Conservation (phyloP, 495 filamentous ascomycete species). For the Aspergillus asperescens region DNA sequence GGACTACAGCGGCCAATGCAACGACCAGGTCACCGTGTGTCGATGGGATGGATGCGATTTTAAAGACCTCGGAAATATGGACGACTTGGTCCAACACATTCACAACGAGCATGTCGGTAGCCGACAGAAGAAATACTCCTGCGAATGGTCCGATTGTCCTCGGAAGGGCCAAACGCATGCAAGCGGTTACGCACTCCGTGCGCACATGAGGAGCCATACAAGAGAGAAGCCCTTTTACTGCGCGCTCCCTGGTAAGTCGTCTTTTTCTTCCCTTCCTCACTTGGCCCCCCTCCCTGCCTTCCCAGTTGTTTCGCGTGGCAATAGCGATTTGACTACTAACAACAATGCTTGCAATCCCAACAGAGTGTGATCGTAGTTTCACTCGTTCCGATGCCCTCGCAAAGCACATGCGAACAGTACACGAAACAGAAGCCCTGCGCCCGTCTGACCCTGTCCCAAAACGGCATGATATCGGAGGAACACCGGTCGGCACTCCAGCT, state of each 20-base stretch:
- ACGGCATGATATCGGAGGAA: slow-evolving; percentile 49
- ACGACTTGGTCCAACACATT: slow-evolving; percentile 85
- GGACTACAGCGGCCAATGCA: slow-evolving; percentile 68
- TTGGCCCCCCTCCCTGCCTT: neutral
- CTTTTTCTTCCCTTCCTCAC: neutral
- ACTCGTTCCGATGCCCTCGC: slow-evolving; percentile 94
- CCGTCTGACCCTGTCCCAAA: slow-evolving; percentile 84
- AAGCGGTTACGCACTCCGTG: slow-evolving; percentile 89
- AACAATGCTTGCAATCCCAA: neutral
- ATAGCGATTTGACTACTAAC: slow-evolving; percentile 4
- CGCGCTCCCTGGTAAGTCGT: slow-evolving; percentile 70
- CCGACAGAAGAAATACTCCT: slow-evolving; percentile 79
- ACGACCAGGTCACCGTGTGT: slow-evolving; percentile 84
- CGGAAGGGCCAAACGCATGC: slow-evolving; percentile 87
- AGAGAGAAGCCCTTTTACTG: slow-evolving; percentile 98
- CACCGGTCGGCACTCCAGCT: slow-evolving; percentile 38
- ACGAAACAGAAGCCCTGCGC: slow-evolving; percentile 89
- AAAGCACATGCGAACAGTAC: slow-evolving; percentile 98
- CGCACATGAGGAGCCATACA: slow-evolving; percentile 96
- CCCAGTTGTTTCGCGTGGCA: neutral
- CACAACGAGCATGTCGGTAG: slow-evolving; percentile 88
- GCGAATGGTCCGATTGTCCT: slow-evolving; percentile 87
- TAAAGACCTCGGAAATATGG: slow-evolving; percentile 87
- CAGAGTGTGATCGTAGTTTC: slow-evolving; percentile 96
- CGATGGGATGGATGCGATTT: slow-evolving; percentile 80